phyloP scores from a whole-genome alignment of 2,329 filamentous ascomycete species.

The Amauroascus verrucosus region DNA sequence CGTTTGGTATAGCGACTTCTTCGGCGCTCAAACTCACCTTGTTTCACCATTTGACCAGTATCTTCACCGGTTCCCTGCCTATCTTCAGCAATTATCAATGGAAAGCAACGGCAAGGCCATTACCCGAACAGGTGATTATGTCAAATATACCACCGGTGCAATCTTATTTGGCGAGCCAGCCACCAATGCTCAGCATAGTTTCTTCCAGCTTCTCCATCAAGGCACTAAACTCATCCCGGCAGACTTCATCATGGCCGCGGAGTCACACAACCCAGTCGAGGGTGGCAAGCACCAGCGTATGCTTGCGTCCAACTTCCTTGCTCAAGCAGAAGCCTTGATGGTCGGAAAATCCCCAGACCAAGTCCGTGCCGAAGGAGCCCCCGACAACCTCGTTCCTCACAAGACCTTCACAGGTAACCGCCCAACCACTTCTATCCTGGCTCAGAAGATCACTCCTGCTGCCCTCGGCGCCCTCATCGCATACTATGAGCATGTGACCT shows the following conservation, averaged over 20 bases:
- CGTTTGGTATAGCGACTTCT: slow-evolving; percentile 99
- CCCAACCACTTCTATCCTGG: slow-evolving; percentile 88
- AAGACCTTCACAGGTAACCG: slow-evolving; percentile 99
- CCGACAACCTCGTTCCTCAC: slow-evolving; percentile 65
- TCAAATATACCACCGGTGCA: slow-evolving; percentile 94
- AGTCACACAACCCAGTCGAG: slow-evolving; percentile 93
- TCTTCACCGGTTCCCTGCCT: slow-evolving; percentile 95
- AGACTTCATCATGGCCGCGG: slow-evolving; percentile 92
- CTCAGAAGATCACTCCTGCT: slow-evolving; percentile 84
- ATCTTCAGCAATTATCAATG: slow-evolving; percentile 98
- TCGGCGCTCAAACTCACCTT: slow-evolving; percentile 92
- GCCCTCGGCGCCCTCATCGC: slow-evolving; percentile 91
- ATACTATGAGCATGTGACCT: slow-evolving; percentile 98
- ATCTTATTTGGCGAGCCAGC: slow-evolving; percentile 97
- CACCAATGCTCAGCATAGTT: slow-evolving; percentile 98
- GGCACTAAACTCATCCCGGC: slow-evolving; percentile 97
- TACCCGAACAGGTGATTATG: slow-evolving; percentile 73
- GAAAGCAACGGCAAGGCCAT: slow-evolving; percentile 98
- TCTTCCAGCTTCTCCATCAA: slow-evolving; percentile 99
- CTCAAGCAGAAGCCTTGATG: slow-evolving; percentile 46
- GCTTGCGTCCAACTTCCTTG: slow-evolving; percentile 44
- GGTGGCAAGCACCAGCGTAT: slow-evolving; percentile 81
- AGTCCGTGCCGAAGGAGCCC: slow-evolving; percentile 40
- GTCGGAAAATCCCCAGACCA: slow-evolving; percentile 41
- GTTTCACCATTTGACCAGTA: slow-evolving; percentile 99